A percentile compares a stretch with the other conserved stretches of the same genome.
Evolutionary conservation across 768 basidiomycete species (phyloP).

Genomic region (Rhizopogon vinicolor): DNA sequence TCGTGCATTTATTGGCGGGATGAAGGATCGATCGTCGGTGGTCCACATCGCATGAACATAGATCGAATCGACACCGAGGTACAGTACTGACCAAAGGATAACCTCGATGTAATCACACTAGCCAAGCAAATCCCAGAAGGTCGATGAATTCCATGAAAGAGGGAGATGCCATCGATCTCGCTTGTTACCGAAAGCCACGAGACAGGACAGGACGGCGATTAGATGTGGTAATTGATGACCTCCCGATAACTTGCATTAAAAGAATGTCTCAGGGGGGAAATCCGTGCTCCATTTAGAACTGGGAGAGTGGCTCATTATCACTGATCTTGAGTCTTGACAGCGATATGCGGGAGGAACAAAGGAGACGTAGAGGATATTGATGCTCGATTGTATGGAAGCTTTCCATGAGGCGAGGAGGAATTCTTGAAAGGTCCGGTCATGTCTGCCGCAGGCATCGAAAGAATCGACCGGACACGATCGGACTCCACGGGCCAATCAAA

Average conservation of each 20-base stretch:
- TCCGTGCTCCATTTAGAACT: not conserved
- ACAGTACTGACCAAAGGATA: not conserved
- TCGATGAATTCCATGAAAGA: not conserved
- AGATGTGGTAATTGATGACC: constrained; percentile 1
- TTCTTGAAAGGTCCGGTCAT: not conserved
- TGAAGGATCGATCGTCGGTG: not conserved
- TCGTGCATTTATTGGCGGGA: not conserved
- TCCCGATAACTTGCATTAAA: not conserved
- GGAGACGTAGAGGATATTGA: not conserved
- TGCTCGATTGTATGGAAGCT: not conserved
- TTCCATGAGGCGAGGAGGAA: not conserved
- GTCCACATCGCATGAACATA: not conserved
- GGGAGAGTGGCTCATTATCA: not conserved
- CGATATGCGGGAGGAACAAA: not conserved
- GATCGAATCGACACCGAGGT: not conserved
- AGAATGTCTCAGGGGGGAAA: not conserved
- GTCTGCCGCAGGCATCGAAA: not conserved
- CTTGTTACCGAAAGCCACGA: not conserved
- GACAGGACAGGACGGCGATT: not conserved
- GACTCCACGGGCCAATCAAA: not conserved
- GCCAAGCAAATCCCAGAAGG: not conserved
- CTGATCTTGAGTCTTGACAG: not conserved
- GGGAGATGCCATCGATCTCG: not conserved
- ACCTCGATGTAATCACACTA: constrained; percentile 1
- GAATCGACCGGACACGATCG: not conserved